These are phyloP conservation scores for Penicillium brevicompactum DNA, from an alignment of 2,329 filamentous ascomycete species.

Conservation along the genomic window DNA sequence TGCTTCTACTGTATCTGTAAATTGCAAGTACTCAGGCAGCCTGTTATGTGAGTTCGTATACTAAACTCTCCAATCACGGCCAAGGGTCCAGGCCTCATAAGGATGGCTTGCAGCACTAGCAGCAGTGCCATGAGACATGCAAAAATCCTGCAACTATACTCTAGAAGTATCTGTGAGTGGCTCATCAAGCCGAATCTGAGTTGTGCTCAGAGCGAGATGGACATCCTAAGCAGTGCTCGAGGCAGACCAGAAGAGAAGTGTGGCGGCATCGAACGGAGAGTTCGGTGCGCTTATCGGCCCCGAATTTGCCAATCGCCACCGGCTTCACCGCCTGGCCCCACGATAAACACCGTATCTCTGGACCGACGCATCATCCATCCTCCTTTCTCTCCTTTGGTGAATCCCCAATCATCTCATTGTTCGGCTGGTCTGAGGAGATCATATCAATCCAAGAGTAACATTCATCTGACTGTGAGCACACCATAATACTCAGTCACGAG, in stretches of 20 bases:
- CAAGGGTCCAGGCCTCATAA: not conserved
- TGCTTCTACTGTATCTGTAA: too few relatives aligned
- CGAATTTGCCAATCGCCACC: slow-evolving; percentile 11
- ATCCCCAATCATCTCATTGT: not conserved
- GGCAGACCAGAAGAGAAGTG: not conserved
- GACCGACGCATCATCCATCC: slow-evolving; percentile 1
- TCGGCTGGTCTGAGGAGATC: not conserved
- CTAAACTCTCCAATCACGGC: too few relatives aligned
- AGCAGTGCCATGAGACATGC: not conserved
- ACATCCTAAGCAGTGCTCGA: not conserved
- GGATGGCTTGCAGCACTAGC: not conserved
- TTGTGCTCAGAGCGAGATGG: not conserved
- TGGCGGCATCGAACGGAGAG: not conserved
- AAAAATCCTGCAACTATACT: not conserved
- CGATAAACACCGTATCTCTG: slow-evolving; percentile 10
- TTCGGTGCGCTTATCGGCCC: not conserved
- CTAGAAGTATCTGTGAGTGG: not conserved
- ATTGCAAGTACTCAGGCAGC: too few relatives aligned
- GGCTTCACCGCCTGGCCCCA: slow-evolving; percentile 6
- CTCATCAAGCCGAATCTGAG: not conserved
- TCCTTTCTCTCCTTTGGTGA: not conserved
- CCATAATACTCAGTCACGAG: not conserved
- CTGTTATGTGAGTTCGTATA: too few relatives aligned
- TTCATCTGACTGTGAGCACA: not conserved
- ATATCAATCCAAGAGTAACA: not conserved